phyloP scores from a whole-genome alignment of 169 alveolate genomes.

The Theileria sp. region DNA sequence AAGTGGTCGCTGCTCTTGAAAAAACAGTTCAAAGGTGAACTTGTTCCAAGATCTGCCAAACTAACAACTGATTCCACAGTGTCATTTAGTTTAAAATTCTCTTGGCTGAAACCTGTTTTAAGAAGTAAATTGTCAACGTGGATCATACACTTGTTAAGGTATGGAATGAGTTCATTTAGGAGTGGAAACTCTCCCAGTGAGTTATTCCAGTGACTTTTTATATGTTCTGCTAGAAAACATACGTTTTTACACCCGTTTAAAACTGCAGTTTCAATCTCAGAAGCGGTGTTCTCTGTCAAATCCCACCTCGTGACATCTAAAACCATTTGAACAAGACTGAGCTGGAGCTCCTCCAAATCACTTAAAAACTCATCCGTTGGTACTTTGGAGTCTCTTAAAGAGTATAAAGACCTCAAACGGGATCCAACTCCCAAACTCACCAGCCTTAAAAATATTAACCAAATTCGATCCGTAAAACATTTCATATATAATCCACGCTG shows the following conservation, averaged over 20 bases:
- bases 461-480: conserved; percentile 42
- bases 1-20: background rate
- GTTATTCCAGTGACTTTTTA: conserved; percentile 31
- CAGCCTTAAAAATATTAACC: conserved; percentile 49
- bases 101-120: background rate
- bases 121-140: conserved; percentile 7
- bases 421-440: conserved; percentile 64
- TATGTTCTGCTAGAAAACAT: conserved; percentile 6
- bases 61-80: background rate
- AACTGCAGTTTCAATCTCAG: conserved; percentile 33
- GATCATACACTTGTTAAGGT: conserved; percentile 24
- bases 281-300: conserved; percentile 12
- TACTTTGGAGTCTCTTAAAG: background rate
- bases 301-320: conserved; percentile 21
- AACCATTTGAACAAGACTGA: conserved; percentile 36
- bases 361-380: conserved; percentile 33
- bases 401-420: conserved; percentile 24
- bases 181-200: background rate
- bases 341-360: conserved; percentile 54
- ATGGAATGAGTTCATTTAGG: conserved; percentile 18
- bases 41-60: background rate
- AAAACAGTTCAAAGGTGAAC: background rate
- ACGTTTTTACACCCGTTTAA: conserved; percentile 29
- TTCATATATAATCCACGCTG: conserved; percentile 36
- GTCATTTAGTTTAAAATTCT: background rate